These are phyloP conservation scores for Aspergillus ostianus DNA, from an alignment of 495 filamentous ascomycete species.

Conservation along the genomic window DNA sequence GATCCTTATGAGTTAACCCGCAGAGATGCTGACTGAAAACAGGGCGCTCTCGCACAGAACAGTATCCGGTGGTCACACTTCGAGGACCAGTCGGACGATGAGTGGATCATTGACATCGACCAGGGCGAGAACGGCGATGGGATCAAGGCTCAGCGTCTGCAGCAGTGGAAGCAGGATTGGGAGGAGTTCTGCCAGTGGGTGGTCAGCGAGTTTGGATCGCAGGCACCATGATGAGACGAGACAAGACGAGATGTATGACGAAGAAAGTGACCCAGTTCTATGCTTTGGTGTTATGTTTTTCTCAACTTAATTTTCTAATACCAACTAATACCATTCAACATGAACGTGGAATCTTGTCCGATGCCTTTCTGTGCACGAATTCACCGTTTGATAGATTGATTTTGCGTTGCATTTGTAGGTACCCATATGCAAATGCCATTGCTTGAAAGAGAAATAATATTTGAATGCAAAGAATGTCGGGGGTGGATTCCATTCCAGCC, in stretches of 20 bases:
- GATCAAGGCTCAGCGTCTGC: conserved; percentile 15
- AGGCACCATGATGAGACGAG: neutral
- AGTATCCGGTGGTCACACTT: conserved; percentile 22
- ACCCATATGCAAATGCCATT: too few relatives aligned
- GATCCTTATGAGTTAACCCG: too few relatives aligned
- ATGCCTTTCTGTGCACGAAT: too few relatives aligned
- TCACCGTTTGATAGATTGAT: too few relatives aligned
- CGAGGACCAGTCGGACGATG: conserved; percentile 18
- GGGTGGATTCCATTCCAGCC: too few relatives aligned
- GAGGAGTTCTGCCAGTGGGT: conserved; percentile 24
- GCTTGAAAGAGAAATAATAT: too few relatives aligned
- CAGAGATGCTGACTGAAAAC: neutral
- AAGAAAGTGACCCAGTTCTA: neutral
- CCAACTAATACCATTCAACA: neutral
- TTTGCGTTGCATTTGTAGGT: too few relatives aligned
- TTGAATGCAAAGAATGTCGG: too few relatives aligned
- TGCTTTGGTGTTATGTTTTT: neutral
- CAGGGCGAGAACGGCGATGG: conserved; percentile 13
- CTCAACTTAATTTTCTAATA: neutral
- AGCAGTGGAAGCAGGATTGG: conserved; percentile 18
- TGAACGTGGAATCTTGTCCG: neutral
- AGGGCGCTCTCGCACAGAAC: conserved; percentile 22
- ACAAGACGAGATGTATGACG: neutral
- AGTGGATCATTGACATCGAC: conserved; percentile 21
- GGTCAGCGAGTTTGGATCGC: conserved; percentile 15